A percentile compares a stretch with the other conserved stretches of the same genome.
phyloP scores from a whole-genome alignment of 2,329 filamentous ascomycete species.

The Hypocreales sp. region DNA sequence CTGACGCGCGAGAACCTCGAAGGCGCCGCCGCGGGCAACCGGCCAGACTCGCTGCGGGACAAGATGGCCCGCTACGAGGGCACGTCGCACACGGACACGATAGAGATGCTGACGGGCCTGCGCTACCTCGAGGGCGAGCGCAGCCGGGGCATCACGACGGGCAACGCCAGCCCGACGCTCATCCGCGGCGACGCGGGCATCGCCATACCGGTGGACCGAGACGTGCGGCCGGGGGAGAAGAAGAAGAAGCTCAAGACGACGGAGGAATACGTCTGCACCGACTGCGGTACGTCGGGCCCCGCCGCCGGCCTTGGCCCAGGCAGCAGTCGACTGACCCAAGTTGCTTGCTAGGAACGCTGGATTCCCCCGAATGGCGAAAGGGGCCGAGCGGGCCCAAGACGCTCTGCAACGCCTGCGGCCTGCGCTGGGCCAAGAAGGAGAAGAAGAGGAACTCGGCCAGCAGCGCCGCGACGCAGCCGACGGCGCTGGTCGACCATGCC shows the following conservation, averaged over 20 bases:
- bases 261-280: constrained; percentile 88
- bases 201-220: constrained; percentile 66
- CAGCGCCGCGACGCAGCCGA: constrained; percentile 6
- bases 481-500: constrained; percentile 8
- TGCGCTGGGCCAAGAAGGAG: constrained; percentile 64
- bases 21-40: constrained; percentile 47
- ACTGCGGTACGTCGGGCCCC: constrained; percentile 48
- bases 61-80: constrained; percentile 76
- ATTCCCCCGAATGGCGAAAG: constrained; percentile 93
- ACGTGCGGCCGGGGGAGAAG: constrained; percentile 56
- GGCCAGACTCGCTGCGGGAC: constrained; percentile 63
- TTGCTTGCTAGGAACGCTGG: constrained; percentile 47
- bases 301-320: neutral
- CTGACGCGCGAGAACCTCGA: constrained; percentile 71
- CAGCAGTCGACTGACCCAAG: constrained; percentile 1
- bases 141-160: constrained; percentile 75
- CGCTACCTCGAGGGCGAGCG: constrained; percentile 80
- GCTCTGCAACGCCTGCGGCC: constrained; percentile 84
- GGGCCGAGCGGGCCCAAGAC: constrained; percentile 88
- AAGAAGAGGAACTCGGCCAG: constrained; percentile 41
- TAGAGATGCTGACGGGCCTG: constrained; percentile 85
- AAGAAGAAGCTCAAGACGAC: constrained; percentile 75
- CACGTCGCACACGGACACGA: constrained; percentile 64
- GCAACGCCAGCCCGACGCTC: constrained; percentile 63
- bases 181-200: constrained; percentile 80